These are phyloP conservation scores for Iberis pinnata DNA, from an alignment of 345 rosid species.

Conservation along the genomic window DNA sequence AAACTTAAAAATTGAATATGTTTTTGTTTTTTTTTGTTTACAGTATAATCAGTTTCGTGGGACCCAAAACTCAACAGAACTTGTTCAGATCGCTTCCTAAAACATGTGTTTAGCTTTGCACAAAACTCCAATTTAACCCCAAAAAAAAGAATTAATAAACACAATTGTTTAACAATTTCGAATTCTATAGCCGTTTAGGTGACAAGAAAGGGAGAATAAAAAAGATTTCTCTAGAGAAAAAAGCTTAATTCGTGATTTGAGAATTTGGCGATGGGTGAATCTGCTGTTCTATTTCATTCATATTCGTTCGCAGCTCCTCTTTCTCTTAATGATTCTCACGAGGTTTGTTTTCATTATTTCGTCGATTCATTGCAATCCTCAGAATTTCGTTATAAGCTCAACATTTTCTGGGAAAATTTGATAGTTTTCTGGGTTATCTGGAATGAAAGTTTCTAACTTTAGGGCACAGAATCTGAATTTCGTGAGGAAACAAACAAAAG, in stretches of 20 bases:
- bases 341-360: conserved; percentile 38
- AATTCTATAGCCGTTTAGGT: too few species aligned
- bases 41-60: conserved; percentile 5
- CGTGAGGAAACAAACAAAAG: too few species aligned
- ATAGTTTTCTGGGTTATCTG: too few species aligned
- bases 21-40: not conserved
- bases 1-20: not conserved
- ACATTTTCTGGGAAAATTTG: too few species aligned
- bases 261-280: conserved; percentile 54
- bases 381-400: too few species aligned
- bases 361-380: too few species aligned
- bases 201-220: too few species aligned
- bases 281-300: conserved; percentile 70
- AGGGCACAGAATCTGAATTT: too few species aligned
- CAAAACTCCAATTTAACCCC: not conserved
- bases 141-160: not conserved
- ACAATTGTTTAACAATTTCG: too few species aligned
- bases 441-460: too few species aligned
- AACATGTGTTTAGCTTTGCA: conserved; percentile 18
- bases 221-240: too few species aligned
- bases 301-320: conserved; percentile 51
- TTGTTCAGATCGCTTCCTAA: conserved; percentile 3
- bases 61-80: conserved; percentile 17
- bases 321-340: conserved; percentile 31
- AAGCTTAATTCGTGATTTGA: too few species aligned